Percentiles rank a stretch among this genome's conserved stretches.
Conservation (phyloP, 179 eudicot species). For the Kewa caespitosa region DNA sequence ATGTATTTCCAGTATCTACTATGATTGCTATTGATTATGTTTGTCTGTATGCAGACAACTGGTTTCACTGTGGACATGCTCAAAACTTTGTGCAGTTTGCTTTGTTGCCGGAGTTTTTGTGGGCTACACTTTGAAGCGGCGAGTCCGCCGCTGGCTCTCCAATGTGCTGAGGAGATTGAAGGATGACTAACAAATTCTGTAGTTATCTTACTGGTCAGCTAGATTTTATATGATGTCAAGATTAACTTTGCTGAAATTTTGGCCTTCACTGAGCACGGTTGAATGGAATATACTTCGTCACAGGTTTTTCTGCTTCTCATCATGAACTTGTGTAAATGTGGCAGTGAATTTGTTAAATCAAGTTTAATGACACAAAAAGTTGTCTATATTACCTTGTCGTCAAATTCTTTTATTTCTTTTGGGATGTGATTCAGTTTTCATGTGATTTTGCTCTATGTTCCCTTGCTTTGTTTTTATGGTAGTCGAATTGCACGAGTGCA, state of each 20-base stretch:
- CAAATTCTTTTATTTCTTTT: too few relatives aligned
- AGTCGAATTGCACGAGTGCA: too few relatives aligned
- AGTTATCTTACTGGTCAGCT: conserved; percentile 1
- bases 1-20: too few relatives aligned
- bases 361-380: too few relatives aligned
- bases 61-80: conserved; percentile 57
- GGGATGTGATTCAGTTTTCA: too few relatives aligned
- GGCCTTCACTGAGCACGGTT: too few relatives aligned
- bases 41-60: conserved; percentile 32
- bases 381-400: too few relatives aligned
- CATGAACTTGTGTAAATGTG: conserved; percentile 14
- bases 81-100: conserved; percentile 56
- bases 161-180: conserved; percentile 43
- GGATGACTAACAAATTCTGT: conserved; percentile 36
- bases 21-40: too few relatives aligned
- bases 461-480: too few relatives aligned
- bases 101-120: conserved; percentile 59
- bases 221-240: neutral
- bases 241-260: neutral
- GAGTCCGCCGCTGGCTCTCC: conserved; percentile 59
- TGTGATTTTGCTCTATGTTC: too few relatives aligned
- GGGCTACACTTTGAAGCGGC: conserved; percentile 63
- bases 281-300: neutral
- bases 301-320: neutral
- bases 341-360: too few relatives aligned